Conservation (phyloP, 805 yeast genomes). For the Ogataea corticis region DNA sequence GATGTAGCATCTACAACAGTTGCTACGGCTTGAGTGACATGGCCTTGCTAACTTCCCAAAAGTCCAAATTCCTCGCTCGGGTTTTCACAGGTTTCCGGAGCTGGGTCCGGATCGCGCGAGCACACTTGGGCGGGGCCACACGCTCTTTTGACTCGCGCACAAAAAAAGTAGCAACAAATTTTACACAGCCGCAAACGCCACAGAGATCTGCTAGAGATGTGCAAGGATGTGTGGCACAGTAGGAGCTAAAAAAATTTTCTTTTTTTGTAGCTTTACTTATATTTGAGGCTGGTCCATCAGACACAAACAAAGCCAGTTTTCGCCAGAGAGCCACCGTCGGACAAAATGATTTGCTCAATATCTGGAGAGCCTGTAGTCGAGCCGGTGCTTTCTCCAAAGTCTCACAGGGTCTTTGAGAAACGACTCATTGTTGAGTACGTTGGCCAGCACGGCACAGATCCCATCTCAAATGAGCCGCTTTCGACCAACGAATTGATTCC, state of each 20-base stretch:
- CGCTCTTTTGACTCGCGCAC: too few relatives aligned
- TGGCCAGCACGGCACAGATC: conserved; percentile 68
- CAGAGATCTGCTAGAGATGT: neutral
- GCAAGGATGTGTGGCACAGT: conserved; percentile 8
- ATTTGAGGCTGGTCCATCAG: too few relatives aligned
- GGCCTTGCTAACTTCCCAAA: too few relatives aligned
- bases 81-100: too few relatives aligned
- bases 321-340: neutral
- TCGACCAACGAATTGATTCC: conserved; percentile 57
- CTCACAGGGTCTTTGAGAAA: conserved; percentile 71
- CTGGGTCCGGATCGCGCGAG: too few relatives aligned
- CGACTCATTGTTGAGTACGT: conserved; percentile 61
- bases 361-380: conserved; percentile 70
- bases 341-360: conserved; percentile 32
- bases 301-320: neutral
- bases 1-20: too few relatives aligned
- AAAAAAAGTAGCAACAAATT: neutral
- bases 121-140: too few relatives aligned
- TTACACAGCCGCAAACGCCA: conserved; percentile 4
- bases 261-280: neutral
- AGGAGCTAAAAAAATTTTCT: conserved; percentile 4
- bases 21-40: too few relatives aligned
- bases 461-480: conserved; percentile 66
- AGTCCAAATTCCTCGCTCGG: too few relatives aligned
- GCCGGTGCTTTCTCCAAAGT: conserved; percentile 76